A percentile compares a stretch with the other conserved stretches of the same genome.
Evolutionary conservation across 805 yeast genomes (phyloP).

Genomic region (Ogataea neopini): DNA sequence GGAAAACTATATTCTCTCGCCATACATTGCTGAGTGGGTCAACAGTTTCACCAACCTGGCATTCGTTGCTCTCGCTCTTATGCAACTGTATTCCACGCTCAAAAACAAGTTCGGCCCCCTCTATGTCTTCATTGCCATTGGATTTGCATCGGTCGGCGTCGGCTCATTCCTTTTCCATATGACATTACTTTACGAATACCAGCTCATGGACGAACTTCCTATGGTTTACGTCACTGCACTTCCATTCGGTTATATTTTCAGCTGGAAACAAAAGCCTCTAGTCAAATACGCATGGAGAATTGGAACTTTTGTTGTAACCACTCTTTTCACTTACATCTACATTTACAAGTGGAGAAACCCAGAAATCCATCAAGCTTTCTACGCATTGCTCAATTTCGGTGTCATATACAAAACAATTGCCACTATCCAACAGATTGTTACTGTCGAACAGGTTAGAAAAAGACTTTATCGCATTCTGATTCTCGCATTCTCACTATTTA

Average conservation of each 20-base stretch:
- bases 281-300: slow-evolving; percentile 23
- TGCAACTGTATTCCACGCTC: slow-evolving; percentile 53
- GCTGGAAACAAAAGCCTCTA: slow-evolving; percentile 30
- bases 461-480: slow-evolving; percentile 31
- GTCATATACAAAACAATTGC: slow-evolving; percentile 60
- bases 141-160: slow-evolving; percentile 86
- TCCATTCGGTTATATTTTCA: slow-evolving; percentile 56
- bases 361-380: slow-evolving; percentile 83
- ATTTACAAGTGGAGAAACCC: slow-evolving; percentile 73
- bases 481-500: slow-evolving; percentile 45
- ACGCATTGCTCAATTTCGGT: slow-evolving; percentile 73
- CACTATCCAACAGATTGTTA: slow-evolving; percentile 26
- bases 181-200: slow-evolving; percentile 89
- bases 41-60: slow-evolving; percentile 76
- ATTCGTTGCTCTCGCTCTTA: slow-evolving; percentile 34
- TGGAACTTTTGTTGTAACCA: slow-evolving; percentile 35
- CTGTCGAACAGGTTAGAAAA: slow-evolving; percentile 22
- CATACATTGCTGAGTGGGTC: slow-evolving; percentile 85
- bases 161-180: slow-evolving; percentile 97
- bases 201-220: slow-evolving; percentile 91
- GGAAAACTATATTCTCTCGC: slow-evolving; percentile 87
- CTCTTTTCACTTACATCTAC: slow-evolving; percentile 65
- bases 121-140: slow-evolving; percentile 69
- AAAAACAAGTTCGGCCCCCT: slow-evolving; percentile 65
- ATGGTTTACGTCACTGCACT: slow-evolving; percentile 98